These are phyloP conservation scores for Venturia carpophila DNA, from an alignment of 2,329 filamentous ascomycete genomes.

Conservation along the genomic window DNA sequence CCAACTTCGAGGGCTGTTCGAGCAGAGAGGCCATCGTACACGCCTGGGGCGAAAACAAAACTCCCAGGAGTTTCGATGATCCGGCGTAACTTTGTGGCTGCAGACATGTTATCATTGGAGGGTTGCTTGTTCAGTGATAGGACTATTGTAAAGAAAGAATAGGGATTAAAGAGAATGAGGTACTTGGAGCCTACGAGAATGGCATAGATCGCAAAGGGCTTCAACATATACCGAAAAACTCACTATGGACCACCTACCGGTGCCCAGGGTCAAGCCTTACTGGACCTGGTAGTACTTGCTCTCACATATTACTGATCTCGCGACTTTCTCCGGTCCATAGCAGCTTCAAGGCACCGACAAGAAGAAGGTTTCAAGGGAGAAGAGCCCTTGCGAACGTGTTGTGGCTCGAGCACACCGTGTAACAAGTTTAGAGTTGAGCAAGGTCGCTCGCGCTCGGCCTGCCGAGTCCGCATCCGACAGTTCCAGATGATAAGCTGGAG, in stretches of 20 bases:
- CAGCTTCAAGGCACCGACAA: background rate
- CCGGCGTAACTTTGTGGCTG: slow-evolving; percentile 16
- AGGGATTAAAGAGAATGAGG: background rate
- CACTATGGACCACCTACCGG: background rate
- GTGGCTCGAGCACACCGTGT: background rate
- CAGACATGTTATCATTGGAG: background rate
- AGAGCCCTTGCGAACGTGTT: background rate
- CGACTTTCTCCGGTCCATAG: background rate
- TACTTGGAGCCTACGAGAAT: background rate
- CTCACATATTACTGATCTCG: background rate
- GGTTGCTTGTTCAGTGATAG: background rate
- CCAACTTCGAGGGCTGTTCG: slow-evolving; percentile 42
- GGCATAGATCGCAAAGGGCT: background rate
- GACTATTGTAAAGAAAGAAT: background rate
- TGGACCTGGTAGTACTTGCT: background rate
- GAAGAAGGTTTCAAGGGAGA: background rate
- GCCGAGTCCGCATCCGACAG: background rate
- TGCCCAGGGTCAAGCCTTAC: background rate
- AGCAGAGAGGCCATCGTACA: slow-evolving; percentile 46
- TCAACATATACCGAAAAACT: background rate
- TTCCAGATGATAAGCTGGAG: background rate
- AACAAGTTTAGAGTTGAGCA: background rate
- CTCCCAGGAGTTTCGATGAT: slow-evolving; percentile 9
- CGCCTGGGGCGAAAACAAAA: slow-evolving; percentile 38
- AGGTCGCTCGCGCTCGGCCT: background rate